These are phyloP conservation scores for Borovskyia barvae DNA, from an alignment of 208 protist species.

Conservation along the genomic window DNA sequence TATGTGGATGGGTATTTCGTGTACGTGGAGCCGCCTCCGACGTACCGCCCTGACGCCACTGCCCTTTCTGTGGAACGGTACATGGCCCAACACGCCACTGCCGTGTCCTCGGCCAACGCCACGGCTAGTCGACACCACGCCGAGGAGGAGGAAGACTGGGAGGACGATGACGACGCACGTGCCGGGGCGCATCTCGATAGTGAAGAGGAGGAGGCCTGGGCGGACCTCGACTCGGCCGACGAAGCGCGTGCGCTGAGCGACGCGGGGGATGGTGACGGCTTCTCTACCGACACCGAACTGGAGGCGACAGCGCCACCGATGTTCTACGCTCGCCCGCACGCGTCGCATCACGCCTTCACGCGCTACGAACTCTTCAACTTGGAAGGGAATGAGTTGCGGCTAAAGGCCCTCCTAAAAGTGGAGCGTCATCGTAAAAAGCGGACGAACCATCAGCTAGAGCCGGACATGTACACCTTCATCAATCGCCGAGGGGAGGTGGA, in stretches of 20 bases:
- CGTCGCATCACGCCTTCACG: slow-evolving; percentile 42
- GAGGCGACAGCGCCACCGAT: slow-evolving; percentile 40
- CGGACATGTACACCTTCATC: slow-evolving; percentile 68
- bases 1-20: slow-evolving; percentile 89
- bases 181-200: slow-evolving; percentile 48
- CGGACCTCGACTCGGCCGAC: slow-evolving; percentile 51
- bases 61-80: slow-evolving; percentile 26
- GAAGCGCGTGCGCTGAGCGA: slow-evolving; percentile 33
- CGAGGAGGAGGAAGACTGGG: slow-evolving; percentile 23
- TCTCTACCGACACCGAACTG: slow-evolving; percentile 29
- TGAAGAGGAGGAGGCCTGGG: slow-evolving; percentile 73
- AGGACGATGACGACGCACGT: slow-evolving; percentile 32
- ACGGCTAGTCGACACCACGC: not conserved
- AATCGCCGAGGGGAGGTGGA: slow-evolving; percentile 81
- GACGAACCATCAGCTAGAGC: slow-evolving; percentile 81
- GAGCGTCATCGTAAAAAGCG: slow-evolving; percentile 46
- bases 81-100: slow-evolving; percentile 14
- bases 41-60: slow-evolving; percentile 33
- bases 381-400: slow-evolving; percentile 53
- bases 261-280: slow-evolving; percentile 26
- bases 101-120: not conserved
- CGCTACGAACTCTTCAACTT: slow-evolving; percentile 78
- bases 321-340: slow-evolving; percentile 70
- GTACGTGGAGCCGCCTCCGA: slow-evolving; percentile 83
- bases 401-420: slow-evolving; percentile 22